These are phyloP conservation scores for Globisporangium orthogonon DNA, from an alignment of 352 stramenopile genomes.

Conservation along the genomic window DNA sequence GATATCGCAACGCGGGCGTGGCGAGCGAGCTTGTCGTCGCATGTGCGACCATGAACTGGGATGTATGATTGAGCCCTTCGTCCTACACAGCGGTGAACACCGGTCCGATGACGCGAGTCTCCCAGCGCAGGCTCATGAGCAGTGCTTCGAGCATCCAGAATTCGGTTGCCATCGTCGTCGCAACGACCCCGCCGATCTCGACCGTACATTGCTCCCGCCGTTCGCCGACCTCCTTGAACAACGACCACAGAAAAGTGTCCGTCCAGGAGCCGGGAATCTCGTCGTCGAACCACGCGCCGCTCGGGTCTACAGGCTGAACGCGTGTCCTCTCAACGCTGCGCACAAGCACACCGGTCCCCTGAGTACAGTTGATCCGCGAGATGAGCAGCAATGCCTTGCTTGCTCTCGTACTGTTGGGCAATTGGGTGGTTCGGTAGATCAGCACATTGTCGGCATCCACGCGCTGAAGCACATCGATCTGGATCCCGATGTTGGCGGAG, in stretches of 20 bases:
- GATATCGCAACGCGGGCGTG: not conserved
- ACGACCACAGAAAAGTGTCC: conserved; percentile 10
- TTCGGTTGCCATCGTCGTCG: conserved; percentile 6
- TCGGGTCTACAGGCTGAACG: not conserved
- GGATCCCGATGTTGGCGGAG: conserved; percentile 34
- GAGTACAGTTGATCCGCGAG: conserved; percentile 1
- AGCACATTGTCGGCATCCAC: conserved; percentile 14
- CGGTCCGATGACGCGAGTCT: conserved; percentile 7
- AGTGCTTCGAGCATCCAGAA: conserved; percentile 16
- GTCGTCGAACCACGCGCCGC: conserved; percentile 1
- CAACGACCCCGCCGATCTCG: conserved; percentile 9
- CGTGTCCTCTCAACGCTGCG: conserved; percentile 3
- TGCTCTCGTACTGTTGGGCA: conserved; percentile 10
- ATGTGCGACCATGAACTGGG: too few species aligned
- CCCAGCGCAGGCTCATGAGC: conserved; percentile 15
- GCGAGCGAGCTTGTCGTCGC: not conserved
- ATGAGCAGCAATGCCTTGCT: conserved; percentile 10
- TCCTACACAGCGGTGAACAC: conserved; percentile 8
- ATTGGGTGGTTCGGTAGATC: conserved; percentile 12
- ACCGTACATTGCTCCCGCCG: conserved; percentile 7
- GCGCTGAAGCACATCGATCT: conserved; percentile 15
- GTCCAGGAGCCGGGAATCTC: conserved; percentile 3
- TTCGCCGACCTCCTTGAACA: conserved; percentile 9
- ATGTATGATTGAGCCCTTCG: not conserved
- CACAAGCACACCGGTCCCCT: conserved; percentile 6